Evolutionary conservation across 2,329 filamentous ascomycete genomes (phyloP).

Genomic region (Pyrenochaeta sp.): DNA sequence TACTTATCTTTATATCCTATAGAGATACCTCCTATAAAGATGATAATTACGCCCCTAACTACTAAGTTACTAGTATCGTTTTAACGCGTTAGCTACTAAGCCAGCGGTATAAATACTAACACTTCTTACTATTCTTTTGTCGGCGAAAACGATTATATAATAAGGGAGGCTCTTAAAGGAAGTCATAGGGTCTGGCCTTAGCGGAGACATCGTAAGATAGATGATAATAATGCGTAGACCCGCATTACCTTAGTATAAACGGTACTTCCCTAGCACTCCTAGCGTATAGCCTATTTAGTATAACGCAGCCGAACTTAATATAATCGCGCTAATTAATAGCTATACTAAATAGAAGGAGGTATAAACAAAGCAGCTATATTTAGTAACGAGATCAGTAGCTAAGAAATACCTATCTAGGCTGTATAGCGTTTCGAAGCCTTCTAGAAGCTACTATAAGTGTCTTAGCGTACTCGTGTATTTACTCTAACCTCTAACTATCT

Average conservation of each 20-base stretch:
- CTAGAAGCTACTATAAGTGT: no score
- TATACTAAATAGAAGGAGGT: neutral
- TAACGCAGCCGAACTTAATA: conserved; percentile 3
- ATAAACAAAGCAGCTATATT: neutral
- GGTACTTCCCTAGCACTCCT: neutral
- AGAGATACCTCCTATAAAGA: neutral
- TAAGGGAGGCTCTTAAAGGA: neutral
- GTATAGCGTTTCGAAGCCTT: neutral
- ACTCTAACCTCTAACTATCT: no score
- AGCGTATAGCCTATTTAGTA: neutral
- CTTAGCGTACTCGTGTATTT: no score
- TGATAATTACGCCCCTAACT: neutral
- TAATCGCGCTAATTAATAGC: neutral
- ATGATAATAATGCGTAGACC: neutral
- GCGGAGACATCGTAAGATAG: neutral
- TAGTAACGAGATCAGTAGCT: neutral
- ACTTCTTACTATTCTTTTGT: neutral
- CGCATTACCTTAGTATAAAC: neutral
- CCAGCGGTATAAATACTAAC: neutral
- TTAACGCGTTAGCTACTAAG: conserved; percentile 2
- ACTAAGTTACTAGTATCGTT: conserved; percentile 1
- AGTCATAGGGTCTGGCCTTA: neutral
- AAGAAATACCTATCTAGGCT: neutral
- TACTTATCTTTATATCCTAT: conserved; percentile 3
- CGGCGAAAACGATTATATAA: neutral